Conservation (phyloP, 805 yeast species). For the Scheffersomyces lignosus region DNA sequence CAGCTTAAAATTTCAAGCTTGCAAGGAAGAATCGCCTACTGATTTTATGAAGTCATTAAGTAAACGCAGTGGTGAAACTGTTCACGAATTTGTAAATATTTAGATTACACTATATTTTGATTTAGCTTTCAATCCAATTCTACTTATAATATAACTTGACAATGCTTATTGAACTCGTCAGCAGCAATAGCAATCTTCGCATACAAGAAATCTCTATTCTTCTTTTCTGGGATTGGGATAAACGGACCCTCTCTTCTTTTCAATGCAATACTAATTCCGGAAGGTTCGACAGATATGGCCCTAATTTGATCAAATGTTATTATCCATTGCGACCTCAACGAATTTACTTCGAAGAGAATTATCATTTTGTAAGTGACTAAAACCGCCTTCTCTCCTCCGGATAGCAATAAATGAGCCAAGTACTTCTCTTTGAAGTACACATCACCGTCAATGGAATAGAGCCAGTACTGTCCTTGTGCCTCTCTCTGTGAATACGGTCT, state of each 20-base stretch:
- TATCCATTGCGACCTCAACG: slow-evolving; percentile 68
- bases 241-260: slow-evolving; percentile 56
- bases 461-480: slow-evolving; percentile 93
- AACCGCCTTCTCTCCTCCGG: slow-evolving; percentile 77
- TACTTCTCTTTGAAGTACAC: slow-evolving; percentile 68
- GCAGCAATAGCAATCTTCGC: slow-evolving; percentile 78
- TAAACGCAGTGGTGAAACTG: slow-evolving; percentile 47
- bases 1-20: slow-evolving; percentile 55
- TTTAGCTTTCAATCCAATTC: background rate
- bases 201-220: slow-evolving; percentile 66
- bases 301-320: slow-evolving; percentile 63
- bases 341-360: slow-evolving; percentile 62
- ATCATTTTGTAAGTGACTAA: slow-evolving; percentile 73
- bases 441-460: slow-evolving; percentile 83
- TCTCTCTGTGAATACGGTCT: slow-evolving; percentile 76
- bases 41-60: slow-evolving; percentile 44
- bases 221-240: slow-evolving; percentile 72
- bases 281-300: slow-evolving; percentile 70
- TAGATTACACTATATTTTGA: background rate
- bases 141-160: slow-evolving; percentile 44
- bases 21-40: slow-evolving; percentile 43
- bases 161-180: slow-evolving; percentile 68
- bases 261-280: slow-evolving; percentile 72
- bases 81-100: slow-evolving; percentile 7
- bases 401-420: slow-evolving; percentile 79